Percentiles rank a stretch among this genome's conserved stretches.
phyloP scores from a whole-genome alignment of 331 rosid genomes.

The Telfairia occidentalis region DNA sequence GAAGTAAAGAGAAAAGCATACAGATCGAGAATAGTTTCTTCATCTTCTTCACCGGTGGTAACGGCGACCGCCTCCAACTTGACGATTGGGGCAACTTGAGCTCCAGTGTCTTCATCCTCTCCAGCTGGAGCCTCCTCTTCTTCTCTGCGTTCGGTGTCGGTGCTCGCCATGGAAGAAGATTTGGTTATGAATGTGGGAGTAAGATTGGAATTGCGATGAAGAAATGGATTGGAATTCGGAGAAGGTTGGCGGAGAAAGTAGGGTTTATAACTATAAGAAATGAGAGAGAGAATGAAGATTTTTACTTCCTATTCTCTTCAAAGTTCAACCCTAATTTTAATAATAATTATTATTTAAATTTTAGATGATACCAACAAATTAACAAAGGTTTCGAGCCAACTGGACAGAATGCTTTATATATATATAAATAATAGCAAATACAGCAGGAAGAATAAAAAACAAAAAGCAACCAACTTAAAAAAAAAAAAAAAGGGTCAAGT shows the following conservation, averaged over 20 bases:
- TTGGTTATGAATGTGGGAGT: neutral
- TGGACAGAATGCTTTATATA: too few relatives aligned
- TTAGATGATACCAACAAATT: too few relatives aligned
- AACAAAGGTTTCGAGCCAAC: too few relatives aligned
- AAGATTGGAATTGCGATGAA: neutral
- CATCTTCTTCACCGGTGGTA: slow-evolving; percentile 86
- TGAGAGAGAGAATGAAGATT: neutral
- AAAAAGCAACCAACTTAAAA: too few relatives aligned
- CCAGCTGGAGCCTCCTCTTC: slow-evolving; percentile 72
- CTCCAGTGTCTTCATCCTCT: slow-evolving; percentile 97
- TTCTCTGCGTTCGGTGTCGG: slow-evolving; percentile 77
- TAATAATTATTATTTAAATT: too few relatives aligned
- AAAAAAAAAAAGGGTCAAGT: too few relatives aligned
- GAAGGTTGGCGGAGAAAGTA: neutral
- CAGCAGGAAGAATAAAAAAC: too few relatives aligned
- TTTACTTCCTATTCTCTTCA: neutral
- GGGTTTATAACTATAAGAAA: slow-evolving; percentile 3
- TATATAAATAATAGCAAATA: too few relatives aligned
- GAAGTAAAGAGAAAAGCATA: slow-evolving; percentile 18
- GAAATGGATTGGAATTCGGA: neutral
- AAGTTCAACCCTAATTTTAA: neutral
- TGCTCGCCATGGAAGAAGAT: slow-evolving; percentile 43
- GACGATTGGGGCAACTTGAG: slow-evolving; percentile 92
- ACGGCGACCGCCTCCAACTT: slow-evolving; percentile 77
- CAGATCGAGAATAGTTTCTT: slow-evolving; percentile 75